These are phyloP conservation scores for Phanerodontia chrysosporium DNA, from an alignment of 768 basidiomycete genomes.

Conservation along the genomic window DNA sequence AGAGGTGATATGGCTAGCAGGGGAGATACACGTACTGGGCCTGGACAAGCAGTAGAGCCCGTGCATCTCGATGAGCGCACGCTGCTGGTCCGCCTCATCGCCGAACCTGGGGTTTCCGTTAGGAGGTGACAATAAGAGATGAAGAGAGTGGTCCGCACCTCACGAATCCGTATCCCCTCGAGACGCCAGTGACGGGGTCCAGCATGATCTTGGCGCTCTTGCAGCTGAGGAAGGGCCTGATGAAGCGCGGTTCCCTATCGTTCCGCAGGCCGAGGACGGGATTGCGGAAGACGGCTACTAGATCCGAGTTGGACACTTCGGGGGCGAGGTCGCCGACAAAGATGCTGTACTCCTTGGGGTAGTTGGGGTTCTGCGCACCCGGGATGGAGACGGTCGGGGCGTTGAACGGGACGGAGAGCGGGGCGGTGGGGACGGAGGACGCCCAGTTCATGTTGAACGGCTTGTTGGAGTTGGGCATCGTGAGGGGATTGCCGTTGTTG, in stretches of 20 bases:
- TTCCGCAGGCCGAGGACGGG: constrained; percentile 81
- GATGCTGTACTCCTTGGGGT: constrained; percentile 85
- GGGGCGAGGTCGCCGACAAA: constrained; percentile 93
- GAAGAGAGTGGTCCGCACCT: constrained; percentile 45
- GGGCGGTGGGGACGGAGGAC: constrained; percentile 35
- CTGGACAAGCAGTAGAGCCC: constrained; percentile 85
- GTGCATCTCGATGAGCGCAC: constrained; percentile 89
- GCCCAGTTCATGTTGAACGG: constrained; percentile 86
- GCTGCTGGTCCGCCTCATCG: constrained; percentile 83
- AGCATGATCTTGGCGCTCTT: constrained; percentile 96
- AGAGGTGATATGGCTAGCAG: constrained; percentile 19
- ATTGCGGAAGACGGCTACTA: constrained; percentile 91
- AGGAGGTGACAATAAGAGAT: constrained; percentile 9
- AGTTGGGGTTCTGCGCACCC: constrained; percentile 45
- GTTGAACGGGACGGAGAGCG: constrained; percentile 29
- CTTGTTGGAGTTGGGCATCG: constrained; percentile 85
- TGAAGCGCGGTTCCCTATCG: constrained; percentile 85
- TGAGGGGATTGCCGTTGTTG: constrained; percentile 35
- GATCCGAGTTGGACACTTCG: constrained; percentile 90
- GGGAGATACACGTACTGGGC: constrained; percentile 57
- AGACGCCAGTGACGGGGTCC: constrained; percentile 84
- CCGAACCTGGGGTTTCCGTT: constrained; percentile 58
- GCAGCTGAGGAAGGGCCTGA: constrained; percentile 84
- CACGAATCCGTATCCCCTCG: constrained; percentile 90
- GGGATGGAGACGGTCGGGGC: constrained; percentile 31